These are phyloP conservation scores for Saturnispora dispora DNA, from an alignment of 805 yeast genomes.

Conservation along the genomic window DNA sequence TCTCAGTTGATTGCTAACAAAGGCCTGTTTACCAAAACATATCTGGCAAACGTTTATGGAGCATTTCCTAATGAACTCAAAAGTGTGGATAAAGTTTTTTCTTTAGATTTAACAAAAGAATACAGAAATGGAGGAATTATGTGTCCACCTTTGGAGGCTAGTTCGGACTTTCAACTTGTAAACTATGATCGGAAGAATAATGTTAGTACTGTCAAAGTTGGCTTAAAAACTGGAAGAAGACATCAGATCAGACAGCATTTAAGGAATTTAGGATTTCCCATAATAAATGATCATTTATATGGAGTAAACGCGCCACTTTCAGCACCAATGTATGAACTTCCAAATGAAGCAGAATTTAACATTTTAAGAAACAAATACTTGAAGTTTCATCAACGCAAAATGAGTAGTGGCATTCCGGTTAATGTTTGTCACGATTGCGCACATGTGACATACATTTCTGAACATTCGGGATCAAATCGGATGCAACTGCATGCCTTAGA, in stretches of 20 bases:
- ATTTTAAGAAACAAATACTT: constrained; percentile 11
- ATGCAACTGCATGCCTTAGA: constrained; percentile 40
- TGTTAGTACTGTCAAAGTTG: constrained; percentile 35
- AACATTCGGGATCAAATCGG: constrained; percentile 16
- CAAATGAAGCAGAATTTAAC: neutral
- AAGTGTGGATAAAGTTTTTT: constrained; percentile 24
- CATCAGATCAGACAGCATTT: constrained; percentile 49
- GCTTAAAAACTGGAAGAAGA: constrained; percentile 39
- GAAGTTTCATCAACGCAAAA: constrained; percentile 10
- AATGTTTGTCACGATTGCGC: constrained; percentile 28
- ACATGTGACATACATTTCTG: constrained; percentile 21
- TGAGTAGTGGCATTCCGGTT: constrained; percentile 6
- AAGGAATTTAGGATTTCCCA: constrained; percentile 32
- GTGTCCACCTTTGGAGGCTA: constrained; percentile 11
- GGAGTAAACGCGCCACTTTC: constrained; percentile 14
- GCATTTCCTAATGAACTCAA: constrained; percentile 29
- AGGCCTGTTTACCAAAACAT: constrained; percentile 27
- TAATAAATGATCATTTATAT: constrained; percentile 26
- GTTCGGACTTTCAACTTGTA: constrained; percentile 15
- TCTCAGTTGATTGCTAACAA: constrained; percentile 7
- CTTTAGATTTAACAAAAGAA: constrained; percentile 19
- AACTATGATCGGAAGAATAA: constrained; percentile 21
- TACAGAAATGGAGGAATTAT: constrained; percentile 18
- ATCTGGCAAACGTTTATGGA: constrained; percentile 34
- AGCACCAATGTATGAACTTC: neutral